Evolutionary conservation across 441 rosid species (phyloP), one percentile per base, ranked within the genome.

Genomic region (Iberis amara): DNA sequence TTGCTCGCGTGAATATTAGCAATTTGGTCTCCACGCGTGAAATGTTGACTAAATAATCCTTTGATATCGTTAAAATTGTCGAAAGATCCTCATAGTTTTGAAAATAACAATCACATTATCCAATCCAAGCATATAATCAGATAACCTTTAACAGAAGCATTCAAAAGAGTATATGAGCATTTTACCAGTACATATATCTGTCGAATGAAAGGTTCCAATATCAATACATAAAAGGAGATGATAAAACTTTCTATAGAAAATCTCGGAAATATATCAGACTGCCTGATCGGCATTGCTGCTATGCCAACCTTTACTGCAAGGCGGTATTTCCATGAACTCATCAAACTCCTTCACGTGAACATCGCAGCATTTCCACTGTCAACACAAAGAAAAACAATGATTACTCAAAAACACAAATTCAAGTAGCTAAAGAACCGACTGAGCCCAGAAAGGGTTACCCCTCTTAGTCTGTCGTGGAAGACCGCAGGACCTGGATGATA

Each of bases 281-380:
- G 33, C 48, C 12, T 76, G 73, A 66, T 69, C 67, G 0, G 82
- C 78, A 36, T 7, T 50, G 69, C 52, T 43, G 68, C 73, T 68
- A 65, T 92, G 97, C 99, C 99, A 92, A 44, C 99, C 99, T 68
- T 81, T 84, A 61, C 78, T n/a, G 68, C 97, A 92, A 0, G 99
- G 90, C 10, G 96, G 88, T 69, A 89, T 86, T 38, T 67, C 65
- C 86, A 92, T 77, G 76, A 92, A 92, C 71, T 89, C 99, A 36
- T 92, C 97, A 10, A 92, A 92, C 69, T 92, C 99, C 65, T 89
- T 84, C 26, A 81, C 97, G 14, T 82, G 88, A 52, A 84, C 60
- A 55, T 84, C 79, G 31, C 99, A 89, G 72, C 99, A 92, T 61
- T 89, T 82, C 99, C 99, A 92, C 97, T 91, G 78, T 13, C 55